Base-by-base conservation (phyloP, 2,329 filamentous ascomycete genomes). In the Arthrinium phaeospermum region DNA sequence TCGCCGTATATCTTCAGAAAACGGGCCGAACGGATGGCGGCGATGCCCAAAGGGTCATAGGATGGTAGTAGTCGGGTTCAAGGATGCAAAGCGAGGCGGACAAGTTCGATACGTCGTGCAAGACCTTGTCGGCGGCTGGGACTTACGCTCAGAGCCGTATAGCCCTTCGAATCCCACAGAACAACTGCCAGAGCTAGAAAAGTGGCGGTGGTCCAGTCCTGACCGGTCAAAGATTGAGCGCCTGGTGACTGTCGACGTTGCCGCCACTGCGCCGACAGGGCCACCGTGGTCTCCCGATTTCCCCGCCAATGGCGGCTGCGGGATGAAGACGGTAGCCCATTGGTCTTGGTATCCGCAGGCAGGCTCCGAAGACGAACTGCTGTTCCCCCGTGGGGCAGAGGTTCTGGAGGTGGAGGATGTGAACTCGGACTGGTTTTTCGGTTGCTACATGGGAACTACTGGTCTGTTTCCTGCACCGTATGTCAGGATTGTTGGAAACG, bases 341-440 rank as follows among this genome's bases (percentile, higher is more conserved):
- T 98, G 94, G 93, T 88, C 91, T 4, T 97, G 94, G 87, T 95
- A 92, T 78, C 94, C 94, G 0, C 88, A 88, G 2, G 82, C 86
- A 0, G 87, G 84, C 0, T 89, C 89, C 1, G 86, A 85, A 27
- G 93, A 98, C 79, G 96, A 98, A 83, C 83, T 98, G 53, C 82
- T 91, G 74, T 98, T 98, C 77, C 96, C 96, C 0, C 91, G 91
- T 69, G 91, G 93, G 13, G 95, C 95, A 0, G 93, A 96, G 81
- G 89, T 98, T 19, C 87, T 88, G 8, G 96, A 98, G 83, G 90
- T 93, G 49, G 92, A 96, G 80, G 93, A 96, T 81, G 90, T 97
- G 68, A 98, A 98, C 80, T 93, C 92, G 24, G 95, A 98, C 80
- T 98, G 95, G 95, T 95, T 89, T 78, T 93, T 92, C 83, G 96